Base-by-base conservation (phyloP, 106 monocot species). In the Apostasia shenzhenica region DNA sequence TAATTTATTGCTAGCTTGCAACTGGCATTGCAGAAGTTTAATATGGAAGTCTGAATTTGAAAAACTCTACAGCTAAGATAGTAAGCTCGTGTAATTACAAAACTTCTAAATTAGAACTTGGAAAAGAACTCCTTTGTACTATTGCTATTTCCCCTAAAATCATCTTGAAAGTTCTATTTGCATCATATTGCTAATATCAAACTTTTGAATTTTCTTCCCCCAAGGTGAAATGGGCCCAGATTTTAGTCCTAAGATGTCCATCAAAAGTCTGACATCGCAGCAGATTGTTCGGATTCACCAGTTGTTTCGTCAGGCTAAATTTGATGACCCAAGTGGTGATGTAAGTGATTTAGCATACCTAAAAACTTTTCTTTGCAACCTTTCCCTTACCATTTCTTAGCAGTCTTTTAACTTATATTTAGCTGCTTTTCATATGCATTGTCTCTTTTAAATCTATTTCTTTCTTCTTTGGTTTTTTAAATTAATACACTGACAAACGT, bases 271-370 rank as follows among this genome's bases (percentile, higher is more conserved):
- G n/a, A 90, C 84, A 48, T 76, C 89, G 10, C 89, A 97, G 77
- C 97, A 97, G 71, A 67, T 92, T 48, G 92, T 97, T 70, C 89
- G 97, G 9, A 97, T 97, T 57, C 97, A 87, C 69, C 97, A 97
- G 69, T 77, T 97, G 69, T 97, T 97, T 83, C 92, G 92, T 39
- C 92, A 97, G 73, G 97, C 97, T 57, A 97, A 92, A 78, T 97
- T 97, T 81, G 97, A 97, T 76, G 97, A 97, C 76, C 97, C 97
- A 37, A 92, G 82, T 79, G 97, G 97, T 14, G 92, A 89, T 87
- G 97, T 97, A 79, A 80, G 82, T 41, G 47, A 41, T 41, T 37
- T 54, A 26, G 26, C 26, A 26, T 26, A 26, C 26, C 26, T 26
- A 26, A 26, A 26, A 26, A 26, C 26, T 26, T 26, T 26, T 26